These are phyloP conservation scores for Myriangium duriaei DNA, from an alignment of 2,329 filamentous ascomycete genomes.

Conservation along the genomic window DNA sequence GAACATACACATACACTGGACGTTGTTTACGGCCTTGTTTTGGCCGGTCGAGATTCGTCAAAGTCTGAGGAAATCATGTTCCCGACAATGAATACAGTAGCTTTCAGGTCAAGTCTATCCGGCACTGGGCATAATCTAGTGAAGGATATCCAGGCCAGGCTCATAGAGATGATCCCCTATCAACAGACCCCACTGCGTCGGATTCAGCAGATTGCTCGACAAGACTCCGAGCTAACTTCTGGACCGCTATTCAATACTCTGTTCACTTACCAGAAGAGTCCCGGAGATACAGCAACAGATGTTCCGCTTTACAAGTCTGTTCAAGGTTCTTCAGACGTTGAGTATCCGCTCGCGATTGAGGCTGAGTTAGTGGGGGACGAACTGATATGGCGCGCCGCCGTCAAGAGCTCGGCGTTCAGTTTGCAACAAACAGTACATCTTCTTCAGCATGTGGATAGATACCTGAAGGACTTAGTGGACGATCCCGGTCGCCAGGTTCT, in stretches of 20 bases:
- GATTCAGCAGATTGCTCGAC: constrained; percentile 43
- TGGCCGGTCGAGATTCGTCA: constrained; percentile 72
- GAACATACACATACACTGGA: constrained; percentile 53
- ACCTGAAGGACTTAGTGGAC: constrained; percentile 45
- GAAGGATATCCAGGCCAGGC: constrained; percentile 58
- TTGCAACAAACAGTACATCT: constrained; percentile 36
- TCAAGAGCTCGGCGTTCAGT: constrained; percentile 45
- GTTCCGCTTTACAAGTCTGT: constrained; percentile 48
- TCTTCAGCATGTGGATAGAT: constrained; percentile 45
- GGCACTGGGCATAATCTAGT: constrained; percentile 54
- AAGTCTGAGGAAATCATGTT: constrained; percentile 58
- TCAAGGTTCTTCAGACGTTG: constrained; percentile 53
- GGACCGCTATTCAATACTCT: constrained; percentile 47
- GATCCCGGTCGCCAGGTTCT: constrained; percentile 41
- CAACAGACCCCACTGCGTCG: constrained; percentile 69
- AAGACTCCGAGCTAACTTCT: constrained; percentile 32
- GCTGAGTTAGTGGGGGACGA: constrained; percentile 49
- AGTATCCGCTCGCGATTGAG: constrained; percentile 74
- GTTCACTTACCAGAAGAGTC: constrained; percentile 52
- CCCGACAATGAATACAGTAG: constrained; percentile 85
- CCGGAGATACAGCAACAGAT: constrained; percentile 19
- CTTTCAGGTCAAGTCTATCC: constrained; percentile 60
- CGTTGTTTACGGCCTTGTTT: constrained; percentile 67
- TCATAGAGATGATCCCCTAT: constrained; percentile 52
- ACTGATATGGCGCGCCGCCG: constrained; percentile 61